phyloP scores from a whole-genome alignment of 2,329 filamentous ascomycete genomes.

The Fusarium veterinarium region DNA sequence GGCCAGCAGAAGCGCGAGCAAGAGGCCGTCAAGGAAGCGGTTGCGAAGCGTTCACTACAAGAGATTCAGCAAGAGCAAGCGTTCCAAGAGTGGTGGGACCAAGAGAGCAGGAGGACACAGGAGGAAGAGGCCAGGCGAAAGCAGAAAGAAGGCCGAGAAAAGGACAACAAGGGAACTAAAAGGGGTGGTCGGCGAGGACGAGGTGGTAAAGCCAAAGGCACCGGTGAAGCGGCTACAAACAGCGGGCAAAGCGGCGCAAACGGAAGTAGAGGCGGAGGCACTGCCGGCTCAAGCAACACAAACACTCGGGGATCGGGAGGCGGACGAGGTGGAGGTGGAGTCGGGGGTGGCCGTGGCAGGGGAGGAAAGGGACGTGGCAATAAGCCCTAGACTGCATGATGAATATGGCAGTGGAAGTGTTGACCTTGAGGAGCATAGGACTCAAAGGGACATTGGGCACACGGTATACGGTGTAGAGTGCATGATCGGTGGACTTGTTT shows the following conservation, averaged over 20 bases:
- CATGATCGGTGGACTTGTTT: constrained; percentile 8
- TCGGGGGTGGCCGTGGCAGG: constrained; percentile 38
- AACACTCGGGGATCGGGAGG: constrained; percentile 29
- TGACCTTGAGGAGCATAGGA: constrained; percentile 34
- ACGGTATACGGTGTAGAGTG: constrained; percentile 1
- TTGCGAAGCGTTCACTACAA: constrained; percentile 87
- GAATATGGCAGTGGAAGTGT: background rate
- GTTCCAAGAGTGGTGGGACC: constrained; percentile 97
- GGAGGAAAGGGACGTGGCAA: constrained; percentile 40
- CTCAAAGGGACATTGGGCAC: constrained; percentile 17
- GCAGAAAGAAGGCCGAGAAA: constrained; percentile 52
- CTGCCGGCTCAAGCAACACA: constrained; percentile 21
- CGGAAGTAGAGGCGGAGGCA: constrained; percentile 23
- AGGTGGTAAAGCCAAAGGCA: constrained; percentile 46
- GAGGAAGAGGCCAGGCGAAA: constrained; percentile 66
- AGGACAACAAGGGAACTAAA: constrained; percentile 54
- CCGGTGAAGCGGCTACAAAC: constrained; percentile 32
- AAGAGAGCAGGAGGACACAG: constrained; percentile 79
- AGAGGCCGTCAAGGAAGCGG: constrained; percentile 82
- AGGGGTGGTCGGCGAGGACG: constrained; percentile 47
- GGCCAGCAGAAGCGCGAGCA: constrained; percentile 88
- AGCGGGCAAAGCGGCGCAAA: constrained; percentile 29
- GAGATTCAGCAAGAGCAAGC: constrained; percentile 98
- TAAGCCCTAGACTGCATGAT: constrained; percentile 23
- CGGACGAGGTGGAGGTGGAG: constrained; percentile 37